These are phyloP conservation scores for Trametes versicolor DNA, from an alignment of 1,284 basidiomycete species.

Conservation along the genomic window DNA sequence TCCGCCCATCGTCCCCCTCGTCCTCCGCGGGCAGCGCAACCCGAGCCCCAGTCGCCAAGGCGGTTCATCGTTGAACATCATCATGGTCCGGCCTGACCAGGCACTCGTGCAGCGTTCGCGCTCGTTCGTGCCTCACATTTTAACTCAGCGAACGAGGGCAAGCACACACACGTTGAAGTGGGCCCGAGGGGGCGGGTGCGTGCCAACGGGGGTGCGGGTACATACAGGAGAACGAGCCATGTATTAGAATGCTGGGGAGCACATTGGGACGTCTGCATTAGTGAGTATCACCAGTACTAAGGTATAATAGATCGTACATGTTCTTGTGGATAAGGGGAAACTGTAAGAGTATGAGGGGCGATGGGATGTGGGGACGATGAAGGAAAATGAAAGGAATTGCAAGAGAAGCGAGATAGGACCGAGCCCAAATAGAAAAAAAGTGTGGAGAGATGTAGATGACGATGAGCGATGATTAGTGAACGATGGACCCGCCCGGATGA, in stretches of 20 bases:
- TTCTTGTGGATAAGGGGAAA: constrained; percentile 33
- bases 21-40: not conserved
- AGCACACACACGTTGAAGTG: constrained; percentile 14
- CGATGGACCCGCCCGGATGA: constrained; percentile 33
- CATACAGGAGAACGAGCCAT: constrained; percentile 29
- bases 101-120: constrained; percentile 15
- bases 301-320: constrained; percentile 42
- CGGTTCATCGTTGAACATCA: constrained; percentile 10
- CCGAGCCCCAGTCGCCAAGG: constrained; percentile 12
- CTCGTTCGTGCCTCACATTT: constrained; percentile 13
- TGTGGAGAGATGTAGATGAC: constrained; percentile 29
- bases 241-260: constrained; percentile 37
- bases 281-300: constrained; percentile 38
- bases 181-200: not conserved
- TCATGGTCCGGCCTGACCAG: constrained; percentile 9
- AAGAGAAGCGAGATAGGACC: constrained; percentile 31
- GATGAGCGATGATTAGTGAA: constrained; percentile 36
- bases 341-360: constrained; percentile 28
- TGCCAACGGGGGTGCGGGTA: too few species aligned
- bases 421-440: constrained; percentile 30
- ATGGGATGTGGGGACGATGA: constrained; percentile 32
- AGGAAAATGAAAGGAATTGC: constrained; percentile 27
- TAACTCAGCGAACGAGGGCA: constrained; percentile 26
- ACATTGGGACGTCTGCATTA: constrained; percentile 38
- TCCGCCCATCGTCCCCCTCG: constrained; percentile 6